phyloP scores from a whole-genome alignment of 2,329 filamentous ascomycete species.

The Talaromyces sp. region DNA sequence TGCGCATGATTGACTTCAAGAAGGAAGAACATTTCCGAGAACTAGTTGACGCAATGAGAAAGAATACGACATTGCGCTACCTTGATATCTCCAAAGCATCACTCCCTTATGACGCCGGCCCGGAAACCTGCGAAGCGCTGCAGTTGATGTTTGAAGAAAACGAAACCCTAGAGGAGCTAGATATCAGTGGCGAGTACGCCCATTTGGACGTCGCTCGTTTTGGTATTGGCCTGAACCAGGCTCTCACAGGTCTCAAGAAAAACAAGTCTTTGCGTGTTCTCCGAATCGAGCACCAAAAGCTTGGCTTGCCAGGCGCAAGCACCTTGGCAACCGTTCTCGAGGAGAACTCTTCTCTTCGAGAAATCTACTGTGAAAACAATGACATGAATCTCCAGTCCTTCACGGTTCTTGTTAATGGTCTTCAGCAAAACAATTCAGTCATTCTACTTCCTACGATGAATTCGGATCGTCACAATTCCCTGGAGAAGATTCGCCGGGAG shows the following conservation, averaged over 20 bases:
- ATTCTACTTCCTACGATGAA: constrained; percentile 60
- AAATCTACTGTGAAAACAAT: constrained; percentile 68
- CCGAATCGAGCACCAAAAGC: constrained; percentile 62
- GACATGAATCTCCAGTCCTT: constrained; percentile 66
- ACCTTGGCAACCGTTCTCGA: constrained; percentile 65
- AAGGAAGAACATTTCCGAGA: constrained; percentile 60
- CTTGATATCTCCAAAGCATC: constrained; percentile 67
- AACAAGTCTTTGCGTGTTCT: constrained; percentile 60
- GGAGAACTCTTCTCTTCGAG: constrained; percentile 56
- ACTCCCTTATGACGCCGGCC: constrained; percentile 62
- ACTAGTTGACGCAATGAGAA: constrained; percentile 56
- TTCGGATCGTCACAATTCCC: constrained; percentile 55
- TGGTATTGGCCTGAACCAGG: constrained; percentile 63
- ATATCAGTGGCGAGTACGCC: constrained; percentile 67
- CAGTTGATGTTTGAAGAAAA: constrained; percentile 63
- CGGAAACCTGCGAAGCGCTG: constrained; percentile 61
- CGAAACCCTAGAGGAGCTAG: constrained; percentile 59
- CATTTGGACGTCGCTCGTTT: constrained; percentile 66
- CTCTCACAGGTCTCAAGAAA: constrained; percentile 58
- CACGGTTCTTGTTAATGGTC: constrained; percentile 62
- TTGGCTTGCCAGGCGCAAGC: constrained; percentile 64
- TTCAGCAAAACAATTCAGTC: constrained; percentile 61
- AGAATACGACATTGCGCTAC: constrained; percentile 58
- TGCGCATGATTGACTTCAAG: constrained; percentile 65
- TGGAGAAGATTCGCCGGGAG: constrained; percentile 55